Base-by-base conservation (phyloP, 768 basidiomycete species). In the Termitomyces sp. region DNA sequence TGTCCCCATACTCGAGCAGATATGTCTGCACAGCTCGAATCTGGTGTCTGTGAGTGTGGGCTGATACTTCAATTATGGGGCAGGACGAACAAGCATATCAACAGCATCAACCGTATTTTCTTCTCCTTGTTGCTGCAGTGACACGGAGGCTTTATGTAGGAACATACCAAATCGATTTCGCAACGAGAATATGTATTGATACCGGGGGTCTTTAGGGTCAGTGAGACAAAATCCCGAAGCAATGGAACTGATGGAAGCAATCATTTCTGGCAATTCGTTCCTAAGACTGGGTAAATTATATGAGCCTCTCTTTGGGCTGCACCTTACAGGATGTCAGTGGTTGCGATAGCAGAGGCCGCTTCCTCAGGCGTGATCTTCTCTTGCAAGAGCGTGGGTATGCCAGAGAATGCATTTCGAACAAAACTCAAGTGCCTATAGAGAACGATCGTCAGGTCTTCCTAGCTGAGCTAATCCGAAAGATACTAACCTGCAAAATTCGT, bases 21-120 rank as follows among this genome's bases (percentile, higher is more conserved):
- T 84, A 88, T 4, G 84, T 85, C 35, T 84, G 79, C 48, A 91
- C 82, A 10, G 85, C 84, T 44, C 81, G 76, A 44, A 89, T 75
- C 86, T 89, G 57, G 20, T 43, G 45, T 23, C 56, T 50, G 16
- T 55, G 49, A 22, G 56, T 23, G 20, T 25, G 39, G 25, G 32
- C 13, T 25, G 5, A 22, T 9, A 31, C 15, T 18, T 13, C 22
- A n/a, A n/a, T 18, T 20, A 29, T 7, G 27, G 20, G 43, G 51
- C 29, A 27, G 18, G 15, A 70, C 81, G 52, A 60, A 88, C 89
- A 53, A 91, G 73, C 66, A 83, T 80, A 59, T 87, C 81, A 16
- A 92, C 87, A 5, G 87, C 85, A 68, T 94, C 92, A 7, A 94
- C 83, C 2, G 85, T 87, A 59, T 87, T 89, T 68, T 89, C 86